Conservation (phyloP, 805 yeast species). For the Candida manassasensis region DNA sequence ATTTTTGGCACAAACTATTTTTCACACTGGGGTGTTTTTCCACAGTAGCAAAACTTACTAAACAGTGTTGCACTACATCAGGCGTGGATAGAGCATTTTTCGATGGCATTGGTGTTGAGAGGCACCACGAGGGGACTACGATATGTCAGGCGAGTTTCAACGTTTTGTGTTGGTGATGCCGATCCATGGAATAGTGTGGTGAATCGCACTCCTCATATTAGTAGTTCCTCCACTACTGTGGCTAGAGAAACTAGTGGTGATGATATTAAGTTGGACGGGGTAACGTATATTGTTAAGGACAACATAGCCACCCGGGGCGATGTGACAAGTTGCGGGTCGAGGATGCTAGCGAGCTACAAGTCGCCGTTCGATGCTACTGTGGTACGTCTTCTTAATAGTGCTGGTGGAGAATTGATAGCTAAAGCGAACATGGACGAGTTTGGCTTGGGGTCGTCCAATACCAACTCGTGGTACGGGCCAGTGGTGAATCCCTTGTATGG, state of each 20-base stretch:
- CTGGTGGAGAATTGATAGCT: constrained; percentile 59
- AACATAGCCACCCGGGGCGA: constrained; percentile 61
- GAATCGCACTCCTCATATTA: not conserved
- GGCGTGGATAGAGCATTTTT: too few species aligned
- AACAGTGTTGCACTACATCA: too few species aligned
- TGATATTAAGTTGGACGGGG: constrained; percentile 5
- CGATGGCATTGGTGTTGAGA: too few species aligned
- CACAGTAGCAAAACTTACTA: too few species aligned
- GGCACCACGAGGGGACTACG: too few species aligned
- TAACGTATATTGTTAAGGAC: constrained; percentile 50
- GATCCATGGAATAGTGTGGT: constrained; percentile 15
- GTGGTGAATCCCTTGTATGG: constrained; percentile 47
- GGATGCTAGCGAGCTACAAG: constrained; percentile 49
- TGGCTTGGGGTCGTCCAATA: constrained; percentile 88
- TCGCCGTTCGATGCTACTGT: constrained; percentile 86
- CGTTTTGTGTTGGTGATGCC: too few species aligned
- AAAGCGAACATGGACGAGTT: constrained; percentile 94
- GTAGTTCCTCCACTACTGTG: not conserved
- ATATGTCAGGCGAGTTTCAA: too few species aligned
- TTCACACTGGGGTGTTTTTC: too few species aligned
- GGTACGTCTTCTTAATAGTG: constrained; percentile 44
- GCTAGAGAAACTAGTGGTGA: too few species aligned
- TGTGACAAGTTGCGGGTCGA: constrained; percentile 79
- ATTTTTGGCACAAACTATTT: too few species aligned
- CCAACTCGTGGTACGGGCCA: constrained; percentile 53